These are phyloP conservation scores for Acacia melanoxylon DNA, from an alignment of 306 rosid genomes.

Conservation along the genomic window DNA sequence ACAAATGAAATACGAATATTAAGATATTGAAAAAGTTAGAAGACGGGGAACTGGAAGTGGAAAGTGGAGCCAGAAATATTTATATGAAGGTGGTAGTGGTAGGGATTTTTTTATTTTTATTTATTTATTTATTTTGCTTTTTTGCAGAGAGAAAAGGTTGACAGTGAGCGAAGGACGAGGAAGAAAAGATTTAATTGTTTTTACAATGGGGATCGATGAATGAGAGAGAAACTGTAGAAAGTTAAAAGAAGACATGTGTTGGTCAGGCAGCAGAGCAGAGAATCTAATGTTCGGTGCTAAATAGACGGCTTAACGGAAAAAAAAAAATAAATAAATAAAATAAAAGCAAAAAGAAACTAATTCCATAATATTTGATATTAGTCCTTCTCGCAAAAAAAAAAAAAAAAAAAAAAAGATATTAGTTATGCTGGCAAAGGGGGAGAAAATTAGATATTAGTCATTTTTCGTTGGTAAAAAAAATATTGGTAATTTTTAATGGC, in stretches of 20 bases:
- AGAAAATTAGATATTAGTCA: too few species aligned
- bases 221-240: too few species aligned
- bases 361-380: neutral
- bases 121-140: neutral
- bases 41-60: conserved; percentile 24
- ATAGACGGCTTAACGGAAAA: neutral
- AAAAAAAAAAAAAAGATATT: too few species aligned
- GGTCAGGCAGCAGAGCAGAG: conserved; percentile 29
- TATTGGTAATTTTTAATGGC: too few species aligned
- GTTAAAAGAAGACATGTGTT: too few species aligned
- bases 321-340: too few species aligned
- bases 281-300: conserved; percentile 14
- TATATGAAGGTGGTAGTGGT: neutral
- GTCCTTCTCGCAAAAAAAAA: too few species aligned
- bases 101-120: neutral
- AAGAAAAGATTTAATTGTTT: too few species aligned
- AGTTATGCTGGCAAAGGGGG: too few species aligned
- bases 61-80: neutral
- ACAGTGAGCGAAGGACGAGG: neutral
- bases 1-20: neutral
- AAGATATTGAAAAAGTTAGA: neutral
- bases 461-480: too few species aligned
- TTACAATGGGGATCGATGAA: too few species aligned
- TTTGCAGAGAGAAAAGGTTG: conserved; percentile 37
- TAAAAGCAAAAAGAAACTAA: neutral